A percentile compares a stretch with the other conserved stretches of the same genome.
phyloP scores from a whole-genome alignment of 1,284 basidiomycete species.

The Prillingera fragicola region DNA sequence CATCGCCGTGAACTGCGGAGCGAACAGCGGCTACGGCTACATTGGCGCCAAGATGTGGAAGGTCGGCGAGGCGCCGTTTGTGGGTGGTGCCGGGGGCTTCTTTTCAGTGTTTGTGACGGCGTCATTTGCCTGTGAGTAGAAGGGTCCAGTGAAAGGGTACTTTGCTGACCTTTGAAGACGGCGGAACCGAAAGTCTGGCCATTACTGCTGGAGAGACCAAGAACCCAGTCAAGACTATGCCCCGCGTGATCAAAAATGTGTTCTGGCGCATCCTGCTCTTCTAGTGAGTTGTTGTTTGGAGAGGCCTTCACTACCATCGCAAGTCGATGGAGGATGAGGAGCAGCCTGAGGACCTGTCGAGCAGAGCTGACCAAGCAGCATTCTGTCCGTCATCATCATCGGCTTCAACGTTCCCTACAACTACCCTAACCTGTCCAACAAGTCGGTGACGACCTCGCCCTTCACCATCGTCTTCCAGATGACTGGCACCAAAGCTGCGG shows the following conservation, averaged over 20 bases:
- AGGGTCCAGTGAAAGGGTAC: neutral
- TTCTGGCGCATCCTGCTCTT: slow-evolving; percentile 67
- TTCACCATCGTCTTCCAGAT: slow-evolving; percentile 66
- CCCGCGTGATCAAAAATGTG: slow-evolving; percentile 68
- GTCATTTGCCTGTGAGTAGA: slow-evolving; percentile 14
- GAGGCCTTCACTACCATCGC: no score
- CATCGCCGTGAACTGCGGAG: slow-evolving; percentile 57
- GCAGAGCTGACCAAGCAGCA: slow-evolving; percentile 25
- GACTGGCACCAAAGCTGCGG: slow-evolving; percentile 68
- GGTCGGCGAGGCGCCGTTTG: slow-evolving; percentile 50
- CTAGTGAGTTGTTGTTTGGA: slow-evolving; percentile 52
- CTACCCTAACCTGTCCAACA: slow-evolving; percentile 55
- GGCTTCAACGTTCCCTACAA: slow-evolving; percentile 70
- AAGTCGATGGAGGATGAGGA: no score
- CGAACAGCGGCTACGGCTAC: slow-evolving; percentile 40
- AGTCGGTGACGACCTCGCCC: slow-evolving; percentile 66
- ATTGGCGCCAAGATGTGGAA: slow-evolving; percentile 50
- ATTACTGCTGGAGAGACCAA: slow-evolving; percentile 48
- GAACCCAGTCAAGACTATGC: slow-evolving; percentile 68
- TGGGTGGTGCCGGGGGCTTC: slow-evolving; percentile 44
- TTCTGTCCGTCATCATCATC: slow-evolving; percentile 58
- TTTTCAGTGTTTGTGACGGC: slow-evolving; percentile 48
- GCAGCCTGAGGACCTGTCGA: no score
- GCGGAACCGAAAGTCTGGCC: slow-evolving; percentile 44
- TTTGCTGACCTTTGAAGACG: slow-evolving; percentile 1